Conservation (phyloP, 2,329 filamentous ascomycete genomes). For the Cladosporium sp. region DNA sequence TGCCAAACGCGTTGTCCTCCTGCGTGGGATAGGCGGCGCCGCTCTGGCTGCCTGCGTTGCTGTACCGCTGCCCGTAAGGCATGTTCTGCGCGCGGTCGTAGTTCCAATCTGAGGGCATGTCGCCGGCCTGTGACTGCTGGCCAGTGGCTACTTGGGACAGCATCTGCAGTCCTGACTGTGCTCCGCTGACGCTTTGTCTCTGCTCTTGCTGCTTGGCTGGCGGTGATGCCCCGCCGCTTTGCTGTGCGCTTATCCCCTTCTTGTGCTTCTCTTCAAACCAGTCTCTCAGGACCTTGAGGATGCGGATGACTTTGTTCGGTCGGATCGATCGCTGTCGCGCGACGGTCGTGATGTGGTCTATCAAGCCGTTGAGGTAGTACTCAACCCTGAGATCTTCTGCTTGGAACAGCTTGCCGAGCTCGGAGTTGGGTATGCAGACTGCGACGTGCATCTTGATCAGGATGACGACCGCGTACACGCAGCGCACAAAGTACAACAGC, state of each 20-base stretch:
- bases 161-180: conserved; percentile 20
- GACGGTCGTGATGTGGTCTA: conserved; percentile 18
- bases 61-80: conserved; percentile 6
- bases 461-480: conserved; percentile 52
- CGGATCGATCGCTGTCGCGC: conserved; percentile 3
- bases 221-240: conserved; percentile 14
- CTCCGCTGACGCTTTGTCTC: conserved; percentile 3
- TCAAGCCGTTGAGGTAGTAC: conserved; percentile 40
- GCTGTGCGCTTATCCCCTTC: conserved; percentile 21
- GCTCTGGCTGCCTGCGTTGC: neutral
- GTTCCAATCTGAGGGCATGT: neutral
- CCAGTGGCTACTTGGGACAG: conserved; percentile 22
- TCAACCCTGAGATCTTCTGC: conserved; percentile 44
- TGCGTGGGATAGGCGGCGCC: neutral
- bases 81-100: neutral
- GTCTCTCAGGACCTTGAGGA: conserved; percentile 40
- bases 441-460: conserved; percentile 57
- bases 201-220: conserved; percentile 8
- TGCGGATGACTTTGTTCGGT: conserved; percentile 38
- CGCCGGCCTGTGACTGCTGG: conserved; percentile 10
- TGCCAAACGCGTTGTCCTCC: neutral
- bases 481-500: conserved; percentile 43
- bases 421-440: conserved; percentile 41
- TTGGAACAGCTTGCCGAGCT: conserved; percentile 45
- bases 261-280: conserved; percentile 36